Evolutionary conservation across 1,139 yeast genomes (phyloP).

Genomic region (Candida anutae): DNA sequence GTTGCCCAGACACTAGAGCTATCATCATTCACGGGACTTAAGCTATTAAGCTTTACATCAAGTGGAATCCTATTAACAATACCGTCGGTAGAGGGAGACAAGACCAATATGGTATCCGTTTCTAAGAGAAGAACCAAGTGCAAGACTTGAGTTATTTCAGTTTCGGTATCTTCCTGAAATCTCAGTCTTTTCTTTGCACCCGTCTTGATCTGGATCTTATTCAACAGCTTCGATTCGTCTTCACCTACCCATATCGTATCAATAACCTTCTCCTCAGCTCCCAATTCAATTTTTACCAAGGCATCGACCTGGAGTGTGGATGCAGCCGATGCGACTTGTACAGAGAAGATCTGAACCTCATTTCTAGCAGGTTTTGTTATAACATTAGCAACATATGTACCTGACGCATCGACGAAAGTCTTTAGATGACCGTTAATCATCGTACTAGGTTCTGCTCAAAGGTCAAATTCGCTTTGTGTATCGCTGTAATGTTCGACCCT

Average conservation of each 20-base stretch:
- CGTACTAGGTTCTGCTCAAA: background rate
- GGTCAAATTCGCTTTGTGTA: background rate
- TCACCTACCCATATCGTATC: constrained; percentile 18
- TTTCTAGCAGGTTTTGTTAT: constrained; percentile 26
- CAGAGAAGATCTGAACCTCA: constrained; percentile 26
- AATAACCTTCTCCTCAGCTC: constrained; percentile 16
- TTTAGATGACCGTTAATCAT: constrained; percentile 4
- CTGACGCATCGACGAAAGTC: constrained; percentile 14
- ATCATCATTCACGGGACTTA: constrained; percentile 8
- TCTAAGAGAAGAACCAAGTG: constrained; percentile 29
- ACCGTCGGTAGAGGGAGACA: constrained; percentile 33
- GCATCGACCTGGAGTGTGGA: constrained; percentile 2
- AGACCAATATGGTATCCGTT: constrained; percentile 31
- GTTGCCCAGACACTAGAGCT: constrained; percentile 14
- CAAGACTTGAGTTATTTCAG: constrained; percentile 1
- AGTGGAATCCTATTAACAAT: constrained; percentile 23
- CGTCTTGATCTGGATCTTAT: too few species aligned
- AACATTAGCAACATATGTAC: constrained; percentile 21
- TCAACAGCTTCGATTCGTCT: constrained; percentile 2
- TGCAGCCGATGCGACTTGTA: constrained; percentile 5
- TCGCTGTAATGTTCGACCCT: background rate
- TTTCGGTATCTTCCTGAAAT: constrained; percentile 2
- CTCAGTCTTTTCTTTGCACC: constrained; percentile 11
- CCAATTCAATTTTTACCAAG: constrained; percentile 11
- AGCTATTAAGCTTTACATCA: constrained; percentile 14